Base-by-base conservation (phyloP, 768 basidiomycete genomes). In the Pleurotus giganteus region DNA sequence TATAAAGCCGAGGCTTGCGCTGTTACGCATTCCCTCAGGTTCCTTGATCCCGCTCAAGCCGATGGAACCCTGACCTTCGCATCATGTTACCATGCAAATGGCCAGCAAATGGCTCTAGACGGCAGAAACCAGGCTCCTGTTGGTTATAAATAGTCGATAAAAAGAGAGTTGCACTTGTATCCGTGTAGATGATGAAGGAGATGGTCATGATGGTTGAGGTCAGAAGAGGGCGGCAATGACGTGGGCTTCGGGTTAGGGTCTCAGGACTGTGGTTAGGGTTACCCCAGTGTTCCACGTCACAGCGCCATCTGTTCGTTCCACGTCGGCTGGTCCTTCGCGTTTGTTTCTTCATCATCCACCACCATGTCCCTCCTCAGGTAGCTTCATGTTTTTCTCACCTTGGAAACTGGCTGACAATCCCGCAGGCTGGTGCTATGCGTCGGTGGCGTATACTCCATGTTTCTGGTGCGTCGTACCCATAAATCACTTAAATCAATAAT, bases 391-490 rank as follows among this genome's bases (percentile, higher is more conserved):
- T 28, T 32, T 32, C 47, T 6, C n/a, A 8, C 37, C 9, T 32
- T 11, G 27, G 15, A 17, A 13, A 17, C 28, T 47, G n/a, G 6
- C 15, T 8, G 17, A 4, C 17, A 54, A 28, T 9, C 9, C 31
- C 13, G n/a, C 53, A 89, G 88, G 63, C 80, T 98, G 44, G 78
- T 75, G 24, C 61, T 88, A 59, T 98, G 95, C 68, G 80, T 93
- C 11, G 71, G 79, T 7, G 95, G 95, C 52, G 94, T 98, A 42
- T 98, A 98, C 66, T 82, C 88, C 21, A 94, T 94, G 80, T 98
- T 97, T 68, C 75, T 98, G 61, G 89, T 89, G 63, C 70, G 86
- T 67, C 23, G 56, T 36, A 51, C 23, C 26, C n/a, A 27, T 47
- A 42, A 12, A 4, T 29, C 11, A 12, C 27, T 3, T 42, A 28